A percentile compares a stretch with the other conserved stretches of the same genome.
Conservation (phyloP, 2,329 filamentous ascomycete species). For the Zymoseptoria tritici region DNA sequence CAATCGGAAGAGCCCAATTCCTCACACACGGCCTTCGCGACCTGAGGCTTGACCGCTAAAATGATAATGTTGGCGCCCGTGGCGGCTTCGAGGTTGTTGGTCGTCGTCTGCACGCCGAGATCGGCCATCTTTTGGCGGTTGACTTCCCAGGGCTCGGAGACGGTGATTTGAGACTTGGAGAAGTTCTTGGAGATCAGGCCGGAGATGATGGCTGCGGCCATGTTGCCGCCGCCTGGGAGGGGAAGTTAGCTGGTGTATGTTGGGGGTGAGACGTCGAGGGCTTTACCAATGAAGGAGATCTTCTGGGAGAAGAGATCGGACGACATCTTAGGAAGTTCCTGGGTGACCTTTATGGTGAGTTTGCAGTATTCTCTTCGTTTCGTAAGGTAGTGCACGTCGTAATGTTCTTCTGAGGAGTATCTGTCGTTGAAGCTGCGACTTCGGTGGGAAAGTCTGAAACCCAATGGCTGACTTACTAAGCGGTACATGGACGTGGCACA, state of each 20-base stretch:
- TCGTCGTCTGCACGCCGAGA: conserved; percentile 20
- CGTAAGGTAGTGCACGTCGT: too few species aligned
- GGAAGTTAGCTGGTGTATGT: too few species aligned
- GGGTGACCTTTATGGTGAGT: background rate
- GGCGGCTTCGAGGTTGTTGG: conserved; percentile 20
- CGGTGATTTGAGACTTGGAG: conserved; percentile 19
- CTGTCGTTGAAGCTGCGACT: background rate
- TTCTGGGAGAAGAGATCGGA: conserved; percentile 15
- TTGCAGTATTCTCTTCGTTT: background rate
- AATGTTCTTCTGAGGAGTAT: too few species aligned
- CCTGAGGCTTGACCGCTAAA: conserved; percentile 24
- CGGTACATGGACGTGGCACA: too few species aligned
- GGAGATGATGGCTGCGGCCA: conserved; percentile 24
- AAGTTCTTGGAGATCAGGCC: conserved; percentile 19
- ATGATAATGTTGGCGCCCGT: conserved; percentile 21
- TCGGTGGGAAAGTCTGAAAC: background rate
- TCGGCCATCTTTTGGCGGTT: conserved; percentile 23
- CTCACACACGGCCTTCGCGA: conserved; percentile 21
- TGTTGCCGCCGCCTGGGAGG: conserved; percentile 22
- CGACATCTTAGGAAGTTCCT: conserved; percentile 6
- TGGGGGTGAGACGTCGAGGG: too few species aligned
- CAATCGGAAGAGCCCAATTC: conserved; percentile 17
- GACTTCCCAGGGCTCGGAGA: conserved; percentile 25
- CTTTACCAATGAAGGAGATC: conserved; percentile 22
- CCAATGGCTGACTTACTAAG: background rate